phyloP scores from a whole-genome alignment of 257 asterid genomes.

The Cynanchum wilfordii region DNA sequence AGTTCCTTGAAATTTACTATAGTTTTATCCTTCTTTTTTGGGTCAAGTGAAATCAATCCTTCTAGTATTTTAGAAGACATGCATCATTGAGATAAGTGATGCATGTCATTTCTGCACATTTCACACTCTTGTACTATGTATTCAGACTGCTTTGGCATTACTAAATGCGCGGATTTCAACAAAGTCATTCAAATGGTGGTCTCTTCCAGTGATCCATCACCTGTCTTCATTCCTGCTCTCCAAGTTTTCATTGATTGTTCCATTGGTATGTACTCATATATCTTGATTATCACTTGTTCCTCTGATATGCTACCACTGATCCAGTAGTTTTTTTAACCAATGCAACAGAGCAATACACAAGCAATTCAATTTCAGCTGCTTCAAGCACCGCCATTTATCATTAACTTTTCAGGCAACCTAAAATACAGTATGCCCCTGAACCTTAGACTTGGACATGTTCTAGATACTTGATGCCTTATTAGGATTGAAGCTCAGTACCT shows the following conservation, averaged over 20 bases:
- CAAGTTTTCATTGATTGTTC: conserved; percentile 73
- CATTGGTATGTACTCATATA: conserved; percentile 53
- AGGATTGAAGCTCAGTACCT: not conserved
- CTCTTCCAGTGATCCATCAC: conserved; percentile 50
- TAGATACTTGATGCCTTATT: not conserved
- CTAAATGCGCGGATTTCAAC: conserved; percentile 79
- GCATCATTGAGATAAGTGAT: not conserved
- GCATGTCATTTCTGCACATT: not conserved
- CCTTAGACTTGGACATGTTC: not conserved
- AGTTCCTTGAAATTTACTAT: not conserved
- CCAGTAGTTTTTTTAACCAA: conserved; percentile 4
- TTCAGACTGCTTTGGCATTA: conserved; percentile 67
- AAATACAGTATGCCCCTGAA: conserved; percentile 53
- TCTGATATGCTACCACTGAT: conserved; percentile 10
- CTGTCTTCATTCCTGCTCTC: conserved; percentile 70
- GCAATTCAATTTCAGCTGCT: conserved; percentile 80
- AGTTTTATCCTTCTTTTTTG: not conserved
- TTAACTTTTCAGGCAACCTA: conserved; percentile 79
- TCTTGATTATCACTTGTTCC: conserved; percentile 14
- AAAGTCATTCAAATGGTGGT: conserved; percentile 65
- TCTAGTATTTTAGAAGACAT: not conserved
- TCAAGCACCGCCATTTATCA: conserved; percentile 71
- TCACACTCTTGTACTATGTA: conserved; percentile 5
- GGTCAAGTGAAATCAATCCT: not conserved
- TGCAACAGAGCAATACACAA: conserved; percentile 64